Evolutionary conservation across 352 stramenopile species (phyloP).

Genomic region (Saprolegnia parasitica): DNA sequence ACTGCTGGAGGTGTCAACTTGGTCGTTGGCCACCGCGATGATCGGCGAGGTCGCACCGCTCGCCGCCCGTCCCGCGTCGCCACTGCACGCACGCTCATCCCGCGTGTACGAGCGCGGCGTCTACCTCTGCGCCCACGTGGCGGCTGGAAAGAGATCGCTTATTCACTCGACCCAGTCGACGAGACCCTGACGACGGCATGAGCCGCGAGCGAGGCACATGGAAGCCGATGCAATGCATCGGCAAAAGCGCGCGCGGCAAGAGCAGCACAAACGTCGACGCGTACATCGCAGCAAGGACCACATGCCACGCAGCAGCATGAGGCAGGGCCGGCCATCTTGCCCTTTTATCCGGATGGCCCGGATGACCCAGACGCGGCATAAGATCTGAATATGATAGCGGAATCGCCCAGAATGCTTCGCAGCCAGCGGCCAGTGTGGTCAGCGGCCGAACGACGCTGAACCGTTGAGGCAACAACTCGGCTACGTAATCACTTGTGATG

Average conservation of each 20-base stretch:
- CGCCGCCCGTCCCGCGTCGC: conserved; percentile 39
- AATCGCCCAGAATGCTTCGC: too few relatives aligned
- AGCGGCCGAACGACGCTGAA: too few relatives aligned
- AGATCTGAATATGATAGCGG: too few relatives aligned
- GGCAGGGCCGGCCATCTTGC: too few relatives aligned
- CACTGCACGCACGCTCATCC: conserved; percentile 31
- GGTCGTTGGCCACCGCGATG: conserved; percentile 45
- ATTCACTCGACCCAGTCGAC: background rate
- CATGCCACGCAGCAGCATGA: background rate
- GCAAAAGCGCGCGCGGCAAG: background rate
- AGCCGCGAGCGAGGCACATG: background rate
- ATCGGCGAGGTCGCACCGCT: conserved; percentile 38
- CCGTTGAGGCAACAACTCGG: too few relatives aligned
- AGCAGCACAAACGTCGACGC: background rate
- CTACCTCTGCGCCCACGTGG: background rate
- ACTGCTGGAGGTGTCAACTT: conserved; percentile 38
- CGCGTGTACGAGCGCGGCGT: too few relatives aligned
- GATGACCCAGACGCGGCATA: too few relatives aligned
- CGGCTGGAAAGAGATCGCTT: background rate
- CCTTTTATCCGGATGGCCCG: too few relatives aligned
- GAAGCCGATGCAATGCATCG: background rate
- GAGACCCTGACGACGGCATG: background rate
- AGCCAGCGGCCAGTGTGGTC: too few relatives aligned
- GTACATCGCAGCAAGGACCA: background rate
- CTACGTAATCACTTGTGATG: too few relatives aligned